Evolutionary conservation across 2,329 filamentous ascomycete species (phyloP).

Genomic region (Didymosphaeria variabile): DNA sequence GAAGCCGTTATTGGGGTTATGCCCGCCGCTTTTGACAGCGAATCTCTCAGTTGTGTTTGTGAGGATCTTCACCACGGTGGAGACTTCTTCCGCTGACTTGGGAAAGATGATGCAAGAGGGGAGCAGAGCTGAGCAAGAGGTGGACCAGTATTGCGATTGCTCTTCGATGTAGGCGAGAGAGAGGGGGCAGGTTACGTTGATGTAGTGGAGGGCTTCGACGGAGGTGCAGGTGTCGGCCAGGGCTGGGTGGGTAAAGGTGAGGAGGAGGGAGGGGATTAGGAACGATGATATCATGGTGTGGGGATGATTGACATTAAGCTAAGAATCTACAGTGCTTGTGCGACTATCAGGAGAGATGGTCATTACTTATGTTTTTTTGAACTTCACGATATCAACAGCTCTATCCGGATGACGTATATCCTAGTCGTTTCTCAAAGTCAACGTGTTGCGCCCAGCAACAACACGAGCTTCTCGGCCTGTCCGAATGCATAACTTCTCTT

Average conservation of each 20-base stretch:
- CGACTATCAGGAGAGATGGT: not conserved
- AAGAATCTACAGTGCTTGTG: not conserved
- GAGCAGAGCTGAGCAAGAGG: slow-evolving; percentile 40
- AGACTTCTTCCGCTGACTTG: slow-evolving; percentile 60
- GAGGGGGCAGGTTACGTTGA: slow-evolving; percentile 31
- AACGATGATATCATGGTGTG: slow-evolving; percentile 13
- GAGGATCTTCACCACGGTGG: slow-evolving; percentile 62
- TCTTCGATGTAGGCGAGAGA: slow-evolving; percentile 37
- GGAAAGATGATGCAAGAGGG: slow-evolving; percentile 45
- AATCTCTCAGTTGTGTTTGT: slow-evolving; percentile 55
- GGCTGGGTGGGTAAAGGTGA: slow-evolving; percentile 16
- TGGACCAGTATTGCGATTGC: slow-evolving; percentile 44
- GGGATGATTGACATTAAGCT: not conserved
- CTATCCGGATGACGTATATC: slow-evolving; percentile 6
- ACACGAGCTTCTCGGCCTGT: not conserved
- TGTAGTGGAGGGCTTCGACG: slow-evolving; percentile 32
- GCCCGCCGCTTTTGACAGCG: slow-evolving; percentile 63
- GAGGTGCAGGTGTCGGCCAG: slow-evolving; percentile 32
- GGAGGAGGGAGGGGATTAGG: not conserved
- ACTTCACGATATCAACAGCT: not conserved
- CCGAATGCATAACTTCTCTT: not conserved
- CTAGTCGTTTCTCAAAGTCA: not conserved
- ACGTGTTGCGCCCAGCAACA: not conserved
- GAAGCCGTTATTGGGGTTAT: slow-evolving; percentile 58
- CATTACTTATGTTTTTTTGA: slow-evolving; percentile 5